Evolutionary conservation across 2,329 filamentous ascomycete genomes (phyloP), one percentile per base, ranked within the genome.

Genomic region (Cephalotrichum gorgonifer): DNA sequence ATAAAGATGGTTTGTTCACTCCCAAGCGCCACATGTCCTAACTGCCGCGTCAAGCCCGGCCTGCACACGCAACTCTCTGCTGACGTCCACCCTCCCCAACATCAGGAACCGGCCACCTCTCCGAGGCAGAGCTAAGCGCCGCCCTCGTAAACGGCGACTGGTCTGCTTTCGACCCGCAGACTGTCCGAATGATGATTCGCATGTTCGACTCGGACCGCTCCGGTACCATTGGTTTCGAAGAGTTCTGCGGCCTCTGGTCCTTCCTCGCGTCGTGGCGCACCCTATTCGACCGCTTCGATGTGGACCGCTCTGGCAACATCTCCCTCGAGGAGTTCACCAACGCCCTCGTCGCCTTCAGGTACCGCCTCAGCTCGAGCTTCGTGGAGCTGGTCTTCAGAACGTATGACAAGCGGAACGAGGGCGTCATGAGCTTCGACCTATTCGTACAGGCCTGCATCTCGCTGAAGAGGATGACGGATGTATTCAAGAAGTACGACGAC

Each of bases 401-500:
- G 1, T 97, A 94, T 69, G 91, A 96, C 65, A 89, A 85, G 73
- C 75, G 78, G 54, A 69, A 71, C 55, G 75, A 80, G 61, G 83
- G 83, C 33, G 75, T 77, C 58, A 88, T 89, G 78, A 87, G 84
- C 68, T 98, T 98, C 61, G 93, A 98, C 69, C 69, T 98, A 47
- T 98, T 98, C 61, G 93, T 98, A 53, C 93, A 98, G 74, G 88
- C 88, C 47, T 97, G 93, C 66, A 97, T 98, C 62, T 89, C 83
- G 58, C 74, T 98, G 60, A 96, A 97, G 78, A 79, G 93, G 58
- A 97, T 98, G 91, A 98, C 93, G 52, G 93, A 98, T 66, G 89
- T 95, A 26, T 98, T 98, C 66, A 98, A 98, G 76, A 91, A 90
- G 68, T 98, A 97, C 65, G 93, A 98, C 58, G 87, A 95, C 60